Percentiles rank a stretch among this genome's conserved stretches.
Conservation (phyloP, 768 basidiomycete species). For the Kwoniella dendrophila region DNA sequence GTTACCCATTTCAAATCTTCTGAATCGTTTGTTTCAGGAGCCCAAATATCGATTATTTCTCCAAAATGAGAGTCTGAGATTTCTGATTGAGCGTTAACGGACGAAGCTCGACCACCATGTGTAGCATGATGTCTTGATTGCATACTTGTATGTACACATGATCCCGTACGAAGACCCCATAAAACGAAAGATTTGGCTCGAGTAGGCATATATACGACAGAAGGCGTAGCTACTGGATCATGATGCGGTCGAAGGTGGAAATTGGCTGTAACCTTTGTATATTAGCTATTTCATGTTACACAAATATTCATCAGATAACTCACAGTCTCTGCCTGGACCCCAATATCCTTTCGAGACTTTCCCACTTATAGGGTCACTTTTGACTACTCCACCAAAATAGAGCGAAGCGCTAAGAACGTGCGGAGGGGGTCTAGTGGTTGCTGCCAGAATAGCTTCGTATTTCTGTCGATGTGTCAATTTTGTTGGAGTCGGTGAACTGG, state of each 20-base stretch:
- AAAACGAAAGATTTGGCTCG: slow-evolving; percentile 35
- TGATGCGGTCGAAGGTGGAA: slow-evolving; percentile 43
- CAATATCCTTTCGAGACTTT: slow-evolving; percentile 51
- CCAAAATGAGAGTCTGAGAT: slow-evolving; percentile 36
- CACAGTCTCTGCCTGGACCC: slow-evolving; percentile 42
- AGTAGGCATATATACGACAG: slow-evolving; percentile 28
- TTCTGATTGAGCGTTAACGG: slow-evolving; percentile 32
- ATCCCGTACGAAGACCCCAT: slow-evolving; percentile 46
- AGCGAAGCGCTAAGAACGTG: slow-evolving; percentile 45
- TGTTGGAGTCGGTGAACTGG: slow-evolving; percentile 4
- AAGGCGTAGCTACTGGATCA: slow-evolving; percentile 27
- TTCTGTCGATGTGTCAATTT: slow-evolving; percentile 48
- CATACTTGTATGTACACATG: slow-evolving; percentile 43
- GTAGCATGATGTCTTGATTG: slow-evolving; percentile 33
- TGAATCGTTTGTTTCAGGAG: slow-evolving; percentile 13
- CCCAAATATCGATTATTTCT: slow-evolving; percentile 37
- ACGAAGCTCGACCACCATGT: slow-evolving; percentile 41
- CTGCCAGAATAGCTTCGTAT: slow-evolving; percentile 44
- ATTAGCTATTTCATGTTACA: neutral
- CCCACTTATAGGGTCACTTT: slow-evolving; percentile 48
- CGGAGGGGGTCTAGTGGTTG: slow-evolving; percentile 44
- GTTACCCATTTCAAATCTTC: slow-evolving; percentile 35
- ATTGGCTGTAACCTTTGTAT: slow-evolving; percentile 27
- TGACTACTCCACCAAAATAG: slow-evolving; percentile 36
- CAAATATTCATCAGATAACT: neutral